These are phyloP conservation scores for Ichthyophthirius multifiliis DNA, from an alignment of 169 alveolate species.

Conservation along the genomic window DNA sequence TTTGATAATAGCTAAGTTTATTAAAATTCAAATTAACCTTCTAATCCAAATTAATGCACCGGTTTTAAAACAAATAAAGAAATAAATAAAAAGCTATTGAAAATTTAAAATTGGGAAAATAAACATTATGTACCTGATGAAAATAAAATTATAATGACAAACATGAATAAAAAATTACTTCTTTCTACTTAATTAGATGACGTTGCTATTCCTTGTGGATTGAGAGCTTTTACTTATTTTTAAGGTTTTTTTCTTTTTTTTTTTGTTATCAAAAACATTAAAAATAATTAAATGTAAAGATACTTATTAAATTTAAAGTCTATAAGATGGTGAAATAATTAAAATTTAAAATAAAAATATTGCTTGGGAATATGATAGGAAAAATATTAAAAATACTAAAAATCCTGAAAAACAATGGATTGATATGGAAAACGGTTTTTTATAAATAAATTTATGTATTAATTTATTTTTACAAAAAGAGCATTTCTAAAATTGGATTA, in stretches of 20 bases:
- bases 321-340: background rate
- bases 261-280: background rate
- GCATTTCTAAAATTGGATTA: conserved; percentile 85
- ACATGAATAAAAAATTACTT: no score
- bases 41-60: no score
- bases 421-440: conserved; percentile 36
- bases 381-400: conserved; percentile 7
- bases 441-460: background rate
- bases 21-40: no score
- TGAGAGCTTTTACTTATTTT: conserved; percentile 49
- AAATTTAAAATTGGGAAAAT: no score
- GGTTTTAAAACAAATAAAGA: no score
- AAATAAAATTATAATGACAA: no score
- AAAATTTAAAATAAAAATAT: background rate
- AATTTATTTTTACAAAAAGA: conserved; percentile 38
- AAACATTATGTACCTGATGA: no score
- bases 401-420: conserved; percentile 50
- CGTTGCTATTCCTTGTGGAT: conserved; percentile 65
- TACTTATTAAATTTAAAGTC: background rate
- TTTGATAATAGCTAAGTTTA: no score
- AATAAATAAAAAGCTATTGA: no score
- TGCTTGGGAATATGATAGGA: conserved; percentile 45
- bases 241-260: conserved; percentile 37
- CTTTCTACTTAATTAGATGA: no score
- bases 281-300: background rate